Base-by-base conservation (phyloP, 176 grass and related monocot genomes). In the Tuctoria greenei region DNA sequence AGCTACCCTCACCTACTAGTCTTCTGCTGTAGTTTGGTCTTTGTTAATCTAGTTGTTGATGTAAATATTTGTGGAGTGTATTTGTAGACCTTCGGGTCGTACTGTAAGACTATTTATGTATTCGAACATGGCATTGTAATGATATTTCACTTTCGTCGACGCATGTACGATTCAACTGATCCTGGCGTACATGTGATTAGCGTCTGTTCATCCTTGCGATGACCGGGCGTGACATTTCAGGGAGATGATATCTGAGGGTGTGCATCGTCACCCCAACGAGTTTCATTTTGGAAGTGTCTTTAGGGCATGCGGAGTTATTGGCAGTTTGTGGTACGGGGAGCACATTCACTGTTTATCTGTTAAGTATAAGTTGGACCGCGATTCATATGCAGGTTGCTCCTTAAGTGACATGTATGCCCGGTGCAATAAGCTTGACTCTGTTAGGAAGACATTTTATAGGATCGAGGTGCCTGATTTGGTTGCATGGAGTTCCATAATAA, bases 401-500 rank as follows among this genome's bases (percentile, higher is more conserved):
- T 26, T 88, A 37, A 67, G 78, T 64, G 51, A 91, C 40, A 78
- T 88, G 92, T 87, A 91, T 81, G 67, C 86, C 60, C 64, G 59
- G 37, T 98, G 64, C 75, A 72, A 75, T 87, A 90, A 76, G 58
- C 73, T 83, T 67, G 90, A 67, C 31, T 94, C 41, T 57, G 84
- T 72, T 40, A 90, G 26, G 79, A 86, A 54, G 56, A 69, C 82
- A 56, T 94, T 94, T 79, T 56, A 83, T 45, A 50, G 61, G 60
- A 72, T 92, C 14, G 64, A 88, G 56, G 67, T 73, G 17, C 88
- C 88, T 18, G 86, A 98, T 92, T 46, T 85, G 51, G 88, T 98
- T 66, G 86, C 74, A 66, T 94, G 95, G 95, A 91, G 79, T 79
- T 85, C 91, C 34, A 75, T 86, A 63, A 85, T 98, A 50, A 90